These are phyloP conservation scores for Zangia roseola DNA, from an alignment of 768 basidiomycete genomes.

Conservation along the genomic window DNA sequence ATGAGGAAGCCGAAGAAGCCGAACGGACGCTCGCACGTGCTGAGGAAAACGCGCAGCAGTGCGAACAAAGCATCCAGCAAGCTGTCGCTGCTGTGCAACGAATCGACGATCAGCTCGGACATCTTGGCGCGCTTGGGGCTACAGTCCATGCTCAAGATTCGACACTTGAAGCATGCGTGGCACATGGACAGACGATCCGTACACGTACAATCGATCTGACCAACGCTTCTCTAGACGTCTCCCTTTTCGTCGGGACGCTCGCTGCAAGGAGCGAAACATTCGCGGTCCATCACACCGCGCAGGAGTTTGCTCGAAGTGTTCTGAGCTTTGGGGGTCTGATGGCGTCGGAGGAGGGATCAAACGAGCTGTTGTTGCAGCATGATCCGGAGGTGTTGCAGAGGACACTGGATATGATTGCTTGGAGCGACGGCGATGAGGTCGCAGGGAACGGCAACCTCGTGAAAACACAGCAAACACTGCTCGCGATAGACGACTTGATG, in stretches of 20 bases:
- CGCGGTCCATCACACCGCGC: constrained; percentile 7
- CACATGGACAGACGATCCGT: constrained; percentile 6
- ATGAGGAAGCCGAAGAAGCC: constrained; percentile 10
- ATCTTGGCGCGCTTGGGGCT: constrained; percentile 3
- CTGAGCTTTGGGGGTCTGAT: constrained; percentile 10
- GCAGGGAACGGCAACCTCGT: background rate
- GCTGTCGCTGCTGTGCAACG: constrained; percentile 1
- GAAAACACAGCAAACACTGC: background rate
- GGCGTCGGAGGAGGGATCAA: constrained; percentile 1
- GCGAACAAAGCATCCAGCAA: constrained; percentile 10
- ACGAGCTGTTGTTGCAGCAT: constrained; percentile 2
- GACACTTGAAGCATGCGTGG: constrained; percentile 8
- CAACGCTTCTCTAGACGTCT: constrained; percentile 14
- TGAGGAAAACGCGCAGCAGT: background rate
- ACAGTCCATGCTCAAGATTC: constrained; percentile 3
- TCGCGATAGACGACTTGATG: constrained; percentile 10
- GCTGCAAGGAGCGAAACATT: constrained; percentile 16
- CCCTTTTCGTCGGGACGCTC: constrained; percentile 13
- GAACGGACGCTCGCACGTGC: constrained; percentile 9
- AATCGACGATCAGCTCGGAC: constrained; percentile 1
- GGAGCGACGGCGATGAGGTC: background rate
- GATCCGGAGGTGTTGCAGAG: constrained; percentile 7
- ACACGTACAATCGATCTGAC: constrained; percentile 15
- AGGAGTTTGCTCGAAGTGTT: constrained; percentile 8
- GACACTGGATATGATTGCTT: constrained; percentile 13